Evolutionary conservation across 2,329 filamentous ascomycete genomes (phyloP).

Genomic region (Grosmannia huntii): DNA sequence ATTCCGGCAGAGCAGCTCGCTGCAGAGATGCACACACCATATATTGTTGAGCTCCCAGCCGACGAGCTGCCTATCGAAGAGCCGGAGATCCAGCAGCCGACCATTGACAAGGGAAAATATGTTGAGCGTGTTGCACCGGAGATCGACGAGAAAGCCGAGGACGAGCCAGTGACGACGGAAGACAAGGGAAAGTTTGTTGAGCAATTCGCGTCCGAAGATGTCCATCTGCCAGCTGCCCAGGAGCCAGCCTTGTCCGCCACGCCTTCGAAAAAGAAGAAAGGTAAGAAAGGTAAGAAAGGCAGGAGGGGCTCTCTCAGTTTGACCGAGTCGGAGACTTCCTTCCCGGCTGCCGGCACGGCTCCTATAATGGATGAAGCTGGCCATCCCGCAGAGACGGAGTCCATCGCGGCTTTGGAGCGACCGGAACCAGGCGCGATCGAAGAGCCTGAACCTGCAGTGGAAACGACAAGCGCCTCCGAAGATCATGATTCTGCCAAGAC

Average conservation of each 20-base stretch:
- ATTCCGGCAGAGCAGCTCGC: background rate
- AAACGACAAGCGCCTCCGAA: background rate
- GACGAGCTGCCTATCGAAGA: background rate
- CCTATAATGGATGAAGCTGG: background rate
- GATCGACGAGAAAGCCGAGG: background rate
- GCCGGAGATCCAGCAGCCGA: background rate
- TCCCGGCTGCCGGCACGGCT: background rate
- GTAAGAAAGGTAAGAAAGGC: conserved; percentile 3
- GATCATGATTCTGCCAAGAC: background rate
- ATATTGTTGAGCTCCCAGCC: background rate
- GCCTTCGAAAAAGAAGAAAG: conserved; percentile 4
- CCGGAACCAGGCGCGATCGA: background rate
- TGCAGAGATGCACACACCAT: background rate
- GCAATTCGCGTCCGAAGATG: background rate
- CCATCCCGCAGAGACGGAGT: background rate
- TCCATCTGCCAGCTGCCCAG: background rate
- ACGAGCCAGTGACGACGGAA: background rate
- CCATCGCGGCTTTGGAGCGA: background rate
- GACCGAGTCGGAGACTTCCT: background rate
- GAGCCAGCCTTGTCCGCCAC: background rate
- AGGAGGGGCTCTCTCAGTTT: background rate
- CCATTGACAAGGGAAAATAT: background rate
- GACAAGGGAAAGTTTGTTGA: background rate
- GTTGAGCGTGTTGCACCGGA: background rate
- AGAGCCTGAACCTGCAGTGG: background rate